These are phyloP conservation scores for Penicillium brasilianum DNA, from an alignment of 2,329 filamentous ascomycete species.

Conservation along the genomic window DNA sequence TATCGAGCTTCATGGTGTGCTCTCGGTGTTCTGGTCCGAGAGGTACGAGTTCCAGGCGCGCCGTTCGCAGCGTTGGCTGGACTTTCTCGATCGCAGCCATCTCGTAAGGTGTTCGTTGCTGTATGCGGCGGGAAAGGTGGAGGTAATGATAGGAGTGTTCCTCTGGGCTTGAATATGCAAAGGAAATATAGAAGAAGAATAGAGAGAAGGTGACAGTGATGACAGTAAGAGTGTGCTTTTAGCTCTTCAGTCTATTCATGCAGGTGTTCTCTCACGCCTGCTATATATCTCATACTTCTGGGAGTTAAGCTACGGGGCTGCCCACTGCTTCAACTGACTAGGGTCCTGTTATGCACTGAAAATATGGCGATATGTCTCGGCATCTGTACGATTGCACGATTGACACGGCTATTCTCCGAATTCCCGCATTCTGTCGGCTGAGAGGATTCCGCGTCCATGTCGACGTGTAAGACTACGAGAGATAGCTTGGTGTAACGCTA, in stretches of 20 bases:
- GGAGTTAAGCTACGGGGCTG: neutral
- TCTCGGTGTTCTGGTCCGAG: neutral
- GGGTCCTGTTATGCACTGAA: neutral
- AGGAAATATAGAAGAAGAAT: neutral
- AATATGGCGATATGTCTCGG: neutral
- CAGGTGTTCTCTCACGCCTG: neutral
- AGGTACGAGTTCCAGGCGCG: neutral
- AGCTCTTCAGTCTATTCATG: neutral
- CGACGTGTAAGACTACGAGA: neutral
- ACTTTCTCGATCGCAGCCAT: neutral
- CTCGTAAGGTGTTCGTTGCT: neutral
- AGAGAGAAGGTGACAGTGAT: neutral
- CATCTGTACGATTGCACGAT: neutral
- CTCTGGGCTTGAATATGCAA: neutral
- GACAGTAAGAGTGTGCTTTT: neutral
- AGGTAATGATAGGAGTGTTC: neutral
- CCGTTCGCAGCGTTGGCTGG: neutral
- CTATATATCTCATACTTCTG: neutral
- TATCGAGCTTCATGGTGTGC: conserved; percentile 17
- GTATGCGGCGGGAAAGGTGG: neutral
- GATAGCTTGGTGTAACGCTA: neutral
- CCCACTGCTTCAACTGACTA: neutral
- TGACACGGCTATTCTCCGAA: neutral
- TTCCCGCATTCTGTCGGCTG: neutral
- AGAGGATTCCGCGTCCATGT: neutral